Evolutionary conservation across 441 rosid species (phyloP).

Genomic region (Kokia cookei): DNA sequence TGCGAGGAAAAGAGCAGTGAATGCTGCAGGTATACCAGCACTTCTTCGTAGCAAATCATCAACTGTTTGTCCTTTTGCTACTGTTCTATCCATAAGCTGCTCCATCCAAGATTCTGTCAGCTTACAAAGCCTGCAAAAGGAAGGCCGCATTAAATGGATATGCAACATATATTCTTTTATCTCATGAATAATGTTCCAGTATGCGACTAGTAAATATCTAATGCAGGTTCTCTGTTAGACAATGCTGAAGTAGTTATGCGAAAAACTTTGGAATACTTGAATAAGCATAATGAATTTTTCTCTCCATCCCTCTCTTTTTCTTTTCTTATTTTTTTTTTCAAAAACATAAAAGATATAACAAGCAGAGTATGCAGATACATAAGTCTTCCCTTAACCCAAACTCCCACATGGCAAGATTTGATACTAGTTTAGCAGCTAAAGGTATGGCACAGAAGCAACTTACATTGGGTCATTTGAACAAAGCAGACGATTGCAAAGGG

Average conservation of each 20-base stretch:
- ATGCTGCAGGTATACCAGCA: constrained; percentile 99
- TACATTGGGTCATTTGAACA: constrained; percentile 91
- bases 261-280: neutral
- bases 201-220: neutral
- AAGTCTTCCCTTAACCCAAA: neutral
- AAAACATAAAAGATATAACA: neutral
- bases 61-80: constrained; percentile 83
- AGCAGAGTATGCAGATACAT: neutral
- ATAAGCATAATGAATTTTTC: neutral
- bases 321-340: too few relatives aligned
- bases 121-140: constrained; percentile 63
- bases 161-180: neutral
- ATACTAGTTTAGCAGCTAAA: neutral
- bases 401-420: neutral
- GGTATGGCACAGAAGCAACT: constrained; percentile 6
- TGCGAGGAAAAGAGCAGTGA: constrained; percentile 86
- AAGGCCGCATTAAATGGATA: constrained; percentile 12
- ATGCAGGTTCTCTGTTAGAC: neutral
- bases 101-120: constrained; percentile 94
- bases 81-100: constrained; percentile 90
- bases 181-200: constrained; percentile 5
- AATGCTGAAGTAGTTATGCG: neutral
- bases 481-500: constrained; percentile 92
- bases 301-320: neutral
- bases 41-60: constrained; percentile 95